Conservation (phyloP, 2,329 filamentous ascomycete species). For the Colletotrichum viniferum region DNA sequence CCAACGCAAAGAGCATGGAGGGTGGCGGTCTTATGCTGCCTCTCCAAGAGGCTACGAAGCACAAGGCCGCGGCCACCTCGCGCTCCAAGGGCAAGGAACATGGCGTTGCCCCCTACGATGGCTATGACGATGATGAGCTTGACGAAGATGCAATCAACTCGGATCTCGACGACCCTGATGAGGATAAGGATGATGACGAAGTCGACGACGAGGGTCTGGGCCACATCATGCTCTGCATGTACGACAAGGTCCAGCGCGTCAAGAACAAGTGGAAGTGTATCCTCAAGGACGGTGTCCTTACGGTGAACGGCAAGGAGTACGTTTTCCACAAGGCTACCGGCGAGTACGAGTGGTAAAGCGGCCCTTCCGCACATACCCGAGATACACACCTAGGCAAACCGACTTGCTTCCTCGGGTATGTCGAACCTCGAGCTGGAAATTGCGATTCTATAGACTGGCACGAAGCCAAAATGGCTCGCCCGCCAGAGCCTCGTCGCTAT, state of each 20-base stretch:
- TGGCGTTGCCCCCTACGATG: constrained; percentile 62
- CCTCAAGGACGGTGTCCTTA: constrained; percentile 94
- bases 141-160: constrained; percentile 99
- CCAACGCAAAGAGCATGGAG: constrained; percentile 71
- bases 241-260: constrained; percentile 97
- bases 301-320: constrained; percentile 92
- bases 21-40: constrained; percentile 79
- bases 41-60: constrained; percentile 58
- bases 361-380: background rate
- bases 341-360: constrained; percentile 90
- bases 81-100: constrained; percentile 25
- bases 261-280: constrained; percentile 99
- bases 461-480: background rate
- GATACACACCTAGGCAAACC: background rate
- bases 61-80: constrained; percentile 27
- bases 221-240: constrained; percentile 97
- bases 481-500: background rate
- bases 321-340: constrained; percentile 98
- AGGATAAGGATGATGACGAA: constrained; percentile 81
- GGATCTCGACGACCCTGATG: constrained; percentile 93
- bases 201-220: constrained; percentile 84
- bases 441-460: background rate
- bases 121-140: constrained; percentile 64
- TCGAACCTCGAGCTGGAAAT: background rate
- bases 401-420: background rate